phyloP scores from a whole-genome alignment of 2,329 filamentous ascomycete species.

The Ophiostoma novo-ulmi region DNA sequence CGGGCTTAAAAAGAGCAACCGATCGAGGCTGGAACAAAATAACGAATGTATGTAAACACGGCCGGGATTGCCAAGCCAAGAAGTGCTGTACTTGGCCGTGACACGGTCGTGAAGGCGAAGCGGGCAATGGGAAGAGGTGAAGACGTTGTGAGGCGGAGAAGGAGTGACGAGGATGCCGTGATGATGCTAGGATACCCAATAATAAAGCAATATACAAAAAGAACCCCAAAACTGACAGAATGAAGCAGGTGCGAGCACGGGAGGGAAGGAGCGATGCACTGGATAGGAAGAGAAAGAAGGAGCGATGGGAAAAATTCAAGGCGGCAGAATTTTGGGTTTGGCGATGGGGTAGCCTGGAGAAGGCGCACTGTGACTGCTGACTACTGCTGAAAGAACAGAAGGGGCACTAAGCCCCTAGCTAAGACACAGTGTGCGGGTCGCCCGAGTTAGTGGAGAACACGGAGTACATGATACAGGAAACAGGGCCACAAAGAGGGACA shows the following conservation, averaged over 20 bases:
- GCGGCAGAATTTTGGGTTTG: slow-evolving; percentile 19
- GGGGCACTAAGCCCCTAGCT: not conserved
- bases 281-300: not conserved
- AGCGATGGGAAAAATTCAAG: slow-evolving; percentile 15
- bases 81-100: not conserved
- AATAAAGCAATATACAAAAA: not conserved
- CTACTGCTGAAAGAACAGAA: not conserved
- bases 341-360: slow-evolving; percentile 7
- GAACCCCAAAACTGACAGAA: not conserved
- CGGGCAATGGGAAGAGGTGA: not conserved
- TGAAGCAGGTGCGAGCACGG: not conserved
- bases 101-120: not conserved
- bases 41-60: not conserved
- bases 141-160: not conserved
- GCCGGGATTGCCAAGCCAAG: slow-evolving; percentile 4
- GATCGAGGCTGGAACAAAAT: not conserved
- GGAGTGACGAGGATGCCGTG: slow-evolving; percentile 2
- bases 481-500: not conserved
- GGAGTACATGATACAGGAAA: slow-evolving; percentile 12
- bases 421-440: slow-evolving; percentile 12
- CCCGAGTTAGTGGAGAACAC: slow-evolving; percentile 2
- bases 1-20: not conserved
- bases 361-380: slow-evolving; percentile 4
- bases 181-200: not conserved
- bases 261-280: slow-evolving; percentile 10